A percentile compares a stretch with the other conserved stretches of the same genome.
Evolutionary conservation across 148 eudicot species (phyloP).

Genomic region (Beta vulgaris): DNA sequence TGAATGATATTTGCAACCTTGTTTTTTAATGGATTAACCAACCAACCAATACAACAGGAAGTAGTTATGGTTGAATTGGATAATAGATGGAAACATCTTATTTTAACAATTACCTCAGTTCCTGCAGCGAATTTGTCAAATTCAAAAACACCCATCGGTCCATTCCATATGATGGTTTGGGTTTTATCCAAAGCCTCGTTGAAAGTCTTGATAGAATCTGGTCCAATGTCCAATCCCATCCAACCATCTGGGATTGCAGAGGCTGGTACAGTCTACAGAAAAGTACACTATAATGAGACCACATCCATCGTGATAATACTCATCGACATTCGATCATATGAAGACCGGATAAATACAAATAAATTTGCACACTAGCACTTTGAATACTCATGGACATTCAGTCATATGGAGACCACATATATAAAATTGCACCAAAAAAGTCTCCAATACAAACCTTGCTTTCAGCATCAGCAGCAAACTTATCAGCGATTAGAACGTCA

Average conservation of each 20-base stretch:
- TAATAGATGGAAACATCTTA: neutral
- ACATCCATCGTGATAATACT: neutral
- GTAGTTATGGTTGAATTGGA: too few relatives aligned
- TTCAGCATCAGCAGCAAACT: too few relatives aligned
- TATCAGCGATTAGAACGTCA: too few relatives aligned
- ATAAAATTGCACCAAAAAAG: too few relatives aligned
- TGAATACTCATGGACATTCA: neutral
- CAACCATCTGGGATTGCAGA: slow-evolving; percentile 48
- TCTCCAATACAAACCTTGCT: slow-evolving; percentile 31
- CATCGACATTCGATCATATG: too few relatives aligned
- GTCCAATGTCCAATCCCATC: slow-evolving; percentile 57
- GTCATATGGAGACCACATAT: neutral
- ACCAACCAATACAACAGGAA: too few relatives aligned
- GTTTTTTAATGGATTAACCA: too few relatives aligned
- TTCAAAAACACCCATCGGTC: slow-evolving; percentile 56
- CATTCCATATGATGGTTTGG: slow-evolving; percentile 48
- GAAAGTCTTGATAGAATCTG: slow-evolving; percentile 48
- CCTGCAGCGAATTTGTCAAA: slow-evolving; percentile 87
- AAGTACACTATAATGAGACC: neutral
- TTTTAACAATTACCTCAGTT: slow-evolving; percentile 57
- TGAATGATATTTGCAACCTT: too few relatives aligned
- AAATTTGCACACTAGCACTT: too few relatives aligned
- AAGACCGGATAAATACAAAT: too few relatives aligned
- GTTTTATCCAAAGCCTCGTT: slow-evolving; percentile 42
- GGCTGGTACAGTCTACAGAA: slow-evolving; percentile 40